These are phyloP conservation scores for Diatrype stigma DNA, from an alignment of 2,329 filamentous ascomycete species.

Conservation along the genomic window DNA sequence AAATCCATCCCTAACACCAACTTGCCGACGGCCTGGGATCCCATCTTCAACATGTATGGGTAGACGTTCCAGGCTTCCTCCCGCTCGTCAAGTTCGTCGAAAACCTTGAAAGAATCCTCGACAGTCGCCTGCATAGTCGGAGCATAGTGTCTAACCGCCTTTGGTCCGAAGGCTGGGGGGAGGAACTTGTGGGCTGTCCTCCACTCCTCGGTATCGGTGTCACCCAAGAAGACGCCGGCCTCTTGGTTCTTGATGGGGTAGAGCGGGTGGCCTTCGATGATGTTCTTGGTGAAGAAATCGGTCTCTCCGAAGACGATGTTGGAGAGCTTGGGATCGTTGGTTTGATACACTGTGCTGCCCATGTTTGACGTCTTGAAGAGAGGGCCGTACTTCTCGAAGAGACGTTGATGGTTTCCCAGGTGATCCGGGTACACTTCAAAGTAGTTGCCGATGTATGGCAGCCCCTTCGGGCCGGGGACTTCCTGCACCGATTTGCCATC, in stretches of 20 bases:
- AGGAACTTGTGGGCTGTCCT: constrained; percentile 56
- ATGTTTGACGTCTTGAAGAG: constrained; percentile 49
- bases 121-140: constrained; percentile 54
- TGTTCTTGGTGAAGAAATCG: constrained; percentile 51
- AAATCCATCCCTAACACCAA: constrained; percentile 43
- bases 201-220: constrained; percentile 50
- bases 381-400: constrained; percentile 50
- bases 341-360: constrained; percentile 45
- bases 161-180: constrained; percentile 54
- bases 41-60: constrained; percentile 46
- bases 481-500: constrained; percentile 45
- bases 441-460: constrained; percentile 49
- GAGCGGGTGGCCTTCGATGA: constrained; percentile 46
- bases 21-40: constrained; percentile 40
- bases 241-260: constrained; percentile 37
- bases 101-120: constrained; percentile 45
- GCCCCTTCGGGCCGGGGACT: constrained; percentile 45
- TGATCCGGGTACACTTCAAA: constrained; percentile 55
- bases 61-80: constrained; percentile 46
- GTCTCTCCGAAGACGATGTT: constrained; percentile 43
- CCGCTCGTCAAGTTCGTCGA: constrained; percentile 46
- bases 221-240: constrained; percentile 42
- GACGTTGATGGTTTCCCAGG: constrained; percentile 51
- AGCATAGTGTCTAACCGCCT: constrained; percentile 57
- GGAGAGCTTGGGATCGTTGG: constrained; percentile 45